These are phyloP conservation scores for Acmispon strigosus DNA, from an alignment of 306 rosid species.

Conservation along the genomic window DNA sequence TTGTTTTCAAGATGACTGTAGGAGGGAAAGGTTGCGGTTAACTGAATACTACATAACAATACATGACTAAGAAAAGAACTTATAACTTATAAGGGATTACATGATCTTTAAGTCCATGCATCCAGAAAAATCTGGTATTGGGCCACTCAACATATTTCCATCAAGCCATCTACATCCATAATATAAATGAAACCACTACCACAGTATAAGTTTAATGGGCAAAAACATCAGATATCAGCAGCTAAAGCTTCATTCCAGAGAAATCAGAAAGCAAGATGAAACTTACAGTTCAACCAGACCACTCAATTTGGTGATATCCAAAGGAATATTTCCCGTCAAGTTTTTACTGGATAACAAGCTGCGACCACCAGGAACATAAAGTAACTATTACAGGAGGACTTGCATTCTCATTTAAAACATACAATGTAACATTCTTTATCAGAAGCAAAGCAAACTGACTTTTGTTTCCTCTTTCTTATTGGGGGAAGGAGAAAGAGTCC, in stretches of 20 bases:
- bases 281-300: constrained; percentile 85
- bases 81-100: constrained; percentile 39
- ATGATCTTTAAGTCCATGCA: constrained; percentile 68
- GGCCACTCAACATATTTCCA: constrained; percentile 50
- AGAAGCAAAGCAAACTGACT: neutral
- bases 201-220: neutral
- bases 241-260: neutral
- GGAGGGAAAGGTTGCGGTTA: constrained; percentile 30
- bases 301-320: constrained; percentile 55
- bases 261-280: neutral
- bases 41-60: constrained; percentile 7
- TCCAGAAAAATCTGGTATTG: constrained; percentile 79
- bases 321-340: constrained; percentile 75
- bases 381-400: constrained; percentile 11
- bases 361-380: constrained; percentile 32
- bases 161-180: constrained; percentile 35
- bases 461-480: neutral
- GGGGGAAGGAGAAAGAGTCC: neutral
- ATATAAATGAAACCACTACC: constrained; percentile 8
- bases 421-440: neutral
- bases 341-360: constrained; percentile 64
- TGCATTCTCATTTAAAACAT: neutral
- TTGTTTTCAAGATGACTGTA: constrained; percentile 91
- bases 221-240: neutral
- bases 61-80: constrained; percentile 1